Percentiles rank a stretch among this genome's conserved stretches.
phyloP scores from a whole-genome alignment of 2,329 filamentous ascomycete species.

The Talaromyces sp. region DNA sequence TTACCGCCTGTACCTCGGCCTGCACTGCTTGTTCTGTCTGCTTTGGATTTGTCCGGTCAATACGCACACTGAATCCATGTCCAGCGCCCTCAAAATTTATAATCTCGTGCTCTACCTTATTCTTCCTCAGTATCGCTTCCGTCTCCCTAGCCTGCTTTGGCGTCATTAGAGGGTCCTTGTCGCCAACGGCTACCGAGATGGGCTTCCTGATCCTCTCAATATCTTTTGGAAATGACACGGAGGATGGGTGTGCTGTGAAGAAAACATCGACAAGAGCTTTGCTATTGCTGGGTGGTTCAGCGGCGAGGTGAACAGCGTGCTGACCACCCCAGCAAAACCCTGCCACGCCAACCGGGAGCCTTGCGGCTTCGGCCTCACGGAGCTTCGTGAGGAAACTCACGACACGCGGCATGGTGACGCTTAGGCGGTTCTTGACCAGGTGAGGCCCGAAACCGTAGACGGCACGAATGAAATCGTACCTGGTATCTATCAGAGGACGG shows the following conservation, averaged over 20 bases:
- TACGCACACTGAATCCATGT: conserved; percentile 33
- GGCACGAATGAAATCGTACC: neutral
- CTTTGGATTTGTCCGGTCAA: conserved; percentile 26
- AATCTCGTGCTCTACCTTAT: neutral
- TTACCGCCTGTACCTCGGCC: conserved; percentile 30
- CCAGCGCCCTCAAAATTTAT: neutral
- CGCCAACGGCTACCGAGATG: neutral
- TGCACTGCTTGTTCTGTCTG: conserved; percentile 27
- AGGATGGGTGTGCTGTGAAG: conserved; percentile 56
- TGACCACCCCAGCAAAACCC: neutral
- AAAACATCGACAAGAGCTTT: conserved; percentile 50
- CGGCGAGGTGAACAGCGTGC: conserved; percentile 52
- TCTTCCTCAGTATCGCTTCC: neutral
- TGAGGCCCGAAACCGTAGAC: neutral
- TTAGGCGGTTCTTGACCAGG: neutral
- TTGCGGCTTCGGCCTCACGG: neutral
- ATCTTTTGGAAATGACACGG: conserved; percentile 50
- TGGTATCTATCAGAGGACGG: neutral
- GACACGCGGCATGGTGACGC: neutral
- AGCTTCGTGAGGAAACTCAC: neutral
- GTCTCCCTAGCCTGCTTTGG: neutral
- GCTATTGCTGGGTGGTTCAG: conserved; percentile 30
- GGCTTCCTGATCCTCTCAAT: conserved; percentile 33
- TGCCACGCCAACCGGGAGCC: neutral
- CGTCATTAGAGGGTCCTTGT: neutral